phyloP scores from a whole-genome alignment of 2,329 filamentous ascomycete genomes.

The Hypomyces rosellus region DNA sequence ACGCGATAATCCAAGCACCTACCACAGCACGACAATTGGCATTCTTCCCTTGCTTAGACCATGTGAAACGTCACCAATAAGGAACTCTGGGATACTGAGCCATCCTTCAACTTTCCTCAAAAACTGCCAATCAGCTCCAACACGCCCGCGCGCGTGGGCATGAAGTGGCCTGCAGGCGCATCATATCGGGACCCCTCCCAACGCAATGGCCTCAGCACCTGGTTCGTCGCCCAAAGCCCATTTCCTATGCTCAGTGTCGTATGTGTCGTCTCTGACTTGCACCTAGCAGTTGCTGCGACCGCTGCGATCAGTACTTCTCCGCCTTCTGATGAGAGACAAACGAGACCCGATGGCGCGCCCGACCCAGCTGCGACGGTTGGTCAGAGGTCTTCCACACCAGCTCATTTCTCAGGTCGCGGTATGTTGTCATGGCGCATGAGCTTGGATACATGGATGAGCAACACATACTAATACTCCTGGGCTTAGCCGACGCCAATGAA shows the following conservation, averaged over 20 bases:
- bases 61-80: conserved; percentile 10
- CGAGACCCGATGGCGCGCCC: conserved; percentile 7
- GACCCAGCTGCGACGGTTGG: conserved; percentile 3
- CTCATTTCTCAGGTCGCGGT: conserved; percentile 8
- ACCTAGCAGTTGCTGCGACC: conserved; percentile 14
- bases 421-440: conserved; percentile 6
- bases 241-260: conserved; percentile 2
- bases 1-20: not conserved
- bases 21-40: not conserved
- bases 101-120: not conserved
- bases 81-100: not conserved
- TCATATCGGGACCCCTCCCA: conserved; percentile 14
- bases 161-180: conserved; percentile 13
- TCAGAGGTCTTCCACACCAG: conserved; percentile 4
- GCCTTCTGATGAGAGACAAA: not conserved
- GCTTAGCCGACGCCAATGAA: conserved; percentile 6
- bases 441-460: not conserved
- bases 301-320: conserved; percentile 7
- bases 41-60: not conserved
- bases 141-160: conserved; percentile 13
- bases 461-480: conserved; percentile 6
- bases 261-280: conserved; percentile 14
- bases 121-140: conserved; percentile 3
- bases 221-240: conserved; percentile 18
- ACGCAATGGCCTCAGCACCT: conserved; percentile 22